Evolutionary conservation across 169 alveolate genomes (phyloP).

Genomic region (Eimeria tenella): DNA sequence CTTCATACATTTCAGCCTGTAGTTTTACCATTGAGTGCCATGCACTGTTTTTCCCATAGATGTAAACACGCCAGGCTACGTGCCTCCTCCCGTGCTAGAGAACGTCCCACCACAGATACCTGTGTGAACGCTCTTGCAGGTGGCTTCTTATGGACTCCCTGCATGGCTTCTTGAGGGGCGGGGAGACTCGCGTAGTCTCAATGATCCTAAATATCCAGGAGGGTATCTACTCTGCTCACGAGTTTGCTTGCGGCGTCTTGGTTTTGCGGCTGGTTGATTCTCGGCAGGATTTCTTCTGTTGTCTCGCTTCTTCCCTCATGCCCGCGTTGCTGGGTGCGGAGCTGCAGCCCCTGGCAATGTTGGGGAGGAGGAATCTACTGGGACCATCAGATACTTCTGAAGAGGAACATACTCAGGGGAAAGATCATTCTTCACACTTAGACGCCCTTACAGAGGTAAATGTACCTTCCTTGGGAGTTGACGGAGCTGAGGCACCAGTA

Average conservation of each 20-base stretch:
- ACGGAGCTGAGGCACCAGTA: not conserved
- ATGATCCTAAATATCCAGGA: constrained; percentile 72
- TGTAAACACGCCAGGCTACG: too few relatives aligned
- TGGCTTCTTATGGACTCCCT: constrained; percentile 68
- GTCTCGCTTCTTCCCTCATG: constrained; percentile 65
- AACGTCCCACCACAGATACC: too few relatives aligned
- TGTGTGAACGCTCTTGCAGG: not conserved
- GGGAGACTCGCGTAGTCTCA: constrained; percentile 52
- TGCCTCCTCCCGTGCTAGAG: too few relatives aligned
- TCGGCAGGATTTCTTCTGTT: constrained; percentile 69
- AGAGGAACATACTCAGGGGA: not conserved
- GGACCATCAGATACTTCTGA: not conserved
- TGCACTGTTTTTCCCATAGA: not conserved
- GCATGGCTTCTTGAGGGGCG: constrained; percentile 63
- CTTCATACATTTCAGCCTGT: not conserved
- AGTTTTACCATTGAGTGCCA: too few relatives aligned
- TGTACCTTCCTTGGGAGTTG: not conserved
- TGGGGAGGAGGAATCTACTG: constrained; percentile 2
- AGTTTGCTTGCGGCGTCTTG: constrained; percentile 52
- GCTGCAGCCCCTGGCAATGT: constrained; percentile 62
- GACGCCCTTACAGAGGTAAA: not conserved
- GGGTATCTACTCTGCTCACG: constrained; percentile 43
- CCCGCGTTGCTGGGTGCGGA: constrained; percentile 76
- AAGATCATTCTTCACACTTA: not conserved
- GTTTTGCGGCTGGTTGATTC: constrained; percentile 71